Evolutionary conservation across 805 yeast genomes (phyloP).

Genomic region (Spathaspora gorwiae): DNA sequence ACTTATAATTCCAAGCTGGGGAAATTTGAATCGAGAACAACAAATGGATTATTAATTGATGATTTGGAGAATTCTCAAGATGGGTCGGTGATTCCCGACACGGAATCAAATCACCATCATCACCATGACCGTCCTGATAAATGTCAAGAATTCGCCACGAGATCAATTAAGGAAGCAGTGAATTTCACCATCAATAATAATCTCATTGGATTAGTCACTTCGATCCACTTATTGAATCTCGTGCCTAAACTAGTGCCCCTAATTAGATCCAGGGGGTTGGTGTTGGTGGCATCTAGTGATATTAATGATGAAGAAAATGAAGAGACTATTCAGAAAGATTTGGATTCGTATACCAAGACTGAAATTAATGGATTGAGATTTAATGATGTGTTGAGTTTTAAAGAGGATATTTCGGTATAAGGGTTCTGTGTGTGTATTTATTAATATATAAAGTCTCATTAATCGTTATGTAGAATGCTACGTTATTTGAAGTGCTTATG

Average conservation of each 20-base stretch:
- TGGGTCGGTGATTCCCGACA: neutral
- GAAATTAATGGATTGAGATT: conserved; percentile 67
- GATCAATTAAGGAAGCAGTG: conserved; percentile 79
- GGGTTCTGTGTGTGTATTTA: neutral
- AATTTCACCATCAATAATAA: conserved; percentile 78
- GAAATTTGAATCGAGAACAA: conserved; percentile 36
- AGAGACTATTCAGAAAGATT: conserved; percentile 23
- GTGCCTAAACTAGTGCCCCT: conserved; percentile 74
- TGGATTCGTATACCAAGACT: conserved; percentile 34
- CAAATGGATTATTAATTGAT: conserved; percentile 37
- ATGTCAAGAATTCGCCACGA: conserved; percentile 41
- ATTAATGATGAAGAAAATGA: conserved; percentile 23
- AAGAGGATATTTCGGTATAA: conserved; percentile 43
- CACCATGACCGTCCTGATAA: neutral
- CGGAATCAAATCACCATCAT: neutral
- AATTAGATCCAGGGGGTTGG: conserved; percentile 74
- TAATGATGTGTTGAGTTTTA: conserved; percentile 61
- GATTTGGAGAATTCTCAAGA: conserved; percentile 5
- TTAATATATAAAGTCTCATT: neutral
- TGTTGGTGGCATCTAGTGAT: conserved; percentile 67
- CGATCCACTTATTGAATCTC: conserved; percentile 61
- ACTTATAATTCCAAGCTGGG: conserved; percentile 23
- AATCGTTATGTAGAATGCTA: neutral
- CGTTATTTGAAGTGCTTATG: too few species aligned
- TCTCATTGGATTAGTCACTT: conserved; percentile 76